phyloP scores from a whole-genome alignment of 805 yeast genomes.

The Metschnikowia arizonensis region DNA sequence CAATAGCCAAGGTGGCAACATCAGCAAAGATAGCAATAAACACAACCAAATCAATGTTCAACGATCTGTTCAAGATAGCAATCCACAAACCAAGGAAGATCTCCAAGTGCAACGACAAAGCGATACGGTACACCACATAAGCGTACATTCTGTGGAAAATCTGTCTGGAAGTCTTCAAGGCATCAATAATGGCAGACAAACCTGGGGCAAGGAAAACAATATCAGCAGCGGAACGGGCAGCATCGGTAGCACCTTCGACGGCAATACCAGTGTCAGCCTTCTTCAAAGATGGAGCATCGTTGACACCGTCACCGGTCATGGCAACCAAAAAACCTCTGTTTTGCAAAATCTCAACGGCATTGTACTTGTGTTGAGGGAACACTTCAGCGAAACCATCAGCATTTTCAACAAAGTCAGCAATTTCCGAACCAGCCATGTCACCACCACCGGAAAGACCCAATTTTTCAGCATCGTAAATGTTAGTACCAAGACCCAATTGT shows the following conservation, averaged over 20 bases:
- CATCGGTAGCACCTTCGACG: slow-evolving; percentile 96
- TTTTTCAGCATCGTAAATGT: slow-evolving; percentile 95
- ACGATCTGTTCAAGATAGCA: slow-evolving; percentile 82
- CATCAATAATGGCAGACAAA: slow-evolving; percentile 91
- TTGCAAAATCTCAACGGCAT: slow-evolving; percentile 92
- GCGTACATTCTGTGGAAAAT: slow-evolving; percentile 99
- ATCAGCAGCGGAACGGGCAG: slow-evolving; percentile 96
- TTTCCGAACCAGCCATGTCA: slow-evolving; percentile 95
- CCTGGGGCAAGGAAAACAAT: slow-evolving; percentile 92
- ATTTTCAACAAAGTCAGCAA: slow-evolving; percentile 94
- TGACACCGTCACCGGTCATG: slow-evolving; percentile 99
- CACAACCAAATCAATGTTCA: slow-evolving; percentile 87
- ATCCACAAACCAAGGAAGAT: slow-evolving; percentile 94
- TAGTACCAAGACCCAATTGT: slow-evolving; percentile 94
- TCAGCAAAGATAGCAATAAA: slow-evolving; percentile 97
- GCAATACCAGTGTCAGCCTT: slow-evolving; percentile 90
- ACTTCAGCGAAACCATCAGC: slow-evolving; percentile 99
- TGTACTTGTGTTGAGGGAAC: slow-evolving; percentile 97
- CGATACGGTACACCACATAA: slow-evolving; percentile 96
- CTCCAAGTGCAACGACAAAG: slow-evolving; percentile 91
- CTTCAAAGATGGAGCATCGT: slow-evolving; percentile 96
- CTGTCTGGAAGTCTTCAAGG: slow-evolving; percentile 87
- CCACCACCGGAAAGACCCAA: slow-evolving; percentile 90
- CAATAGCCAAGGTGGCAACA: slow-evolving; percentile 95
- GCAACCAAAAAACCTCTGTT: slow-evolving; percentile 96